These are phyloP conservation scores for Calendula officinalis DNA, from an alignment of 129 eudicot species.

Conservation along the genomic window DNA sequence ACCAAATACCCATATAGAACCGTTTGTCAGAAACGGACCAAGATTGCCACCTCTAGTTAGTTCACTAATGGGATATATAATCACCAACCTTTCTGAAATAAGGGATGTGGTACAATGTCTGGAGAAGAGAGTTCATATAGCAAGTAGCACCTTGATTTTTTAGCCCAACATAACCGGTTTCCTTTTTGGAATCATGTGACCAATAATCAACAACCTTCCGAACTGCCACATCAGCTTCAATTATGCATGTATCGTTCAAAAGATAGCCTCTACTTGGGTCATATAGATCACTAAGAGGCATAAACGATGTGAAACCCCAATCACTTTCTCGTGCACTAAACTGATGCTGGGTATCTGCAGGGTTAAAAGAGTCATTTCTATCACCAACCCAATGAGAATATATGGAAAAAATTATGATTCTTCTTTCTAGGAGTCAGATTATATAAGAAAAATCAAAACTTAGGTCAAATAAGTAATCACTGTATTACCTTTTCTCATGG, in stretches of 20 bases:
- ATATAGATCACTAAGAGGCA: slow-evolving; percentile 88
- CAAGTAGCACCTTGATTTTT: slow-evolving; percentile 99
- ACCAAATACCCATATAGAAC: slow-evolving; percentile 1
- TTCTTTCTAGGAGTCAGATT: too few relatives aligned
- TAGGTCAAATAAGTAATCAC: too few relatives aligned
- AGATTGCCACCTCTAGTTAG: slow-evolving; percentile 24
- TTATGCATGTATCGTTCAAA: slow-evolving; percentile 64
- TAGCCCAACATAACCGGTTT: slow-evolving; percentile 95
- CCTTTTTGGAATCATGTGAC: slow-evolving; percentile 93
- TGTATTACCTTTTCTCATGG: slow-evolving; percentile 77
- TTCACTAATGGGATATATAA: slow-evolving; percentile 5
- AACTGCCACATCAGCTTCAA: slow-evolving; percentile 95
- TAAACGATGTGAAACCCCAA: slow-evolving; percentile 98
- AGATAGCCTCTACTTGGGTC: slow-evolving; percentile 83
- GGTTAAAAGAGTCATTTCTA: slow-evolving; percentile 24
- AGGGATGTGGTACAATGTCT: slow-evolving; percentile 91
- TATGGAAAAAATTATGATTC: too few relatives aligned
- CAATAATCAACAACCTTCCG: slow-evolving; percentile 81
- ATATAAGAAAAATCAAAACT: too few relatives aligned
- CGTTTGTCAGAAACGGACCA: slow-evolving; percentile 4
- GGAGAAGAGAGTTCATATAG: slow-evolving; percentile 97
- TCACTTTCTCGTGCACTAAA: slow-evolving; percentile 93
- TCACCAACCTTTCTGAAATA: slow-evolving; percentile 88
- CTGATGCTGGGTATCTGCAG: slow-evolving; percentile 86
- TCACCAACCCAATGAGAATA: slow-evolving; percentile 1